Conservation (phyloP, 2,329 filamentous ascomycete species). For the Cladosporium sp. region DNA sequence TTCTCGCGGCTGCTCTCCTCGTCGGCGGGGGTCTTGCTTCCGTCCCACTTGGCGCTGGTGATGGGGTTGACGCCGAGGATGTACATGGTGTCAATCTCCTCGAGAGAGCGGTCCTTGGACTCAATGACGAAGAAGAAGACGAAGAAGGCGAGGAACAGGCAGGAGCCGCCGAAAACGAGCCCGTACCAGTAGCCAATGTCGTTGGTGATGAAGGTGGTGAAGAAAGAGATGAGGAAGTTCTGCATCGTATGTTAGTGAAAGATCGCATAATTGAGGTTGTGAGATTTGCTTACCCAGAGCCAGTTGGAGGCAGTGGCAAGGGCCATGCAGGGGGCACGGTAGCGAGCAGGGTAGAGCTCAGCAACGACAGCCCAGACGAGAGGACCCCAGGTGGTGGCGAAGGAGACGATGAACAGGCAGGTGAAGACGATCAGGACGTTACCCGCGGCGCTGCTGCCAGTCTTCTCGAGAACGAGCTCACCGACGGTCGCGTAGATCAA, state of each 20-base stretch:
- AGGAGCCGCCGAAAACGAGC: slow-evolving; percentile 34
- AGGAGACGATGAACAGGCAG: slow-evolving; percentile 68
- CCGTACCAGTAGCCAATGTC: slow-evolving; percentile 36
- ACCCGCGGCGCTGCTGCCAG: slow-evolving; percentile 43
- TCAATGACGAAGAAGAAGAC: slow-evolving; percentile 37
- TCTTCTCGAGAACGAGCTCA: slow-evolving; percentile 35
- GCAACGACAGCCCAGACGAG: slow-evolving; percentile 47
- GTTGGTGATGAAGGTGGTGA: slow-evolving; percentile 33
- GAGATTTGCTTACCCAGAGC: slow-evolving; percentile 25
- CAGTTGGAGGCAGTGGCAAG: slow-evolving; percentile 34
- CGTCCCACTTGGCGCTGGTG: slow-evolving; percentile 31
- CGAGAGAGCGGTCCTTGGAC: slow-evolving; percentile 31
- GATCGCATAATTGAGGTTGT: background rate
- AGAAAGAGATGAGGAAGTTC: slow-evolving; percentile 31
- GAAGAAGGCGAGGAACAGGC: slow-evolving; percentile 27
- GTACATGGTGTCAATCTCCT: slow-evolving; percentile 39
- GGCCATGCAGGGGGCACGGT: slow-evolving; percentile 24
- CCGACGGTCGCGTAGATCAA: slow-evolving; percentile 31
- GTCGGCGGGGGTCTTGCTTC: slow-evolving; percentile 24
- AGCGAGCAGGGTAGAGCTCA: slow-evolving; percentile 16
- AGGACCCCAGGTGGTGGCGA: slow-evolving; percentile 61
- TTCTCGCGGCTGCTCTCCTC: slow-evolving; percentile 20
- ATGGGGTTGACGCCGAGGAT: slow-evolving; percentile 29
- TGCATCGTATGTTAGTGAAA: slow-evolving; percentile 8
- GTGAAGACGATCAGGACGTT: slow-evolving; percentile 66